Base-by-base conservation (phyloP, 441 rosid species). In the Mallotus japonicus region DNA sequence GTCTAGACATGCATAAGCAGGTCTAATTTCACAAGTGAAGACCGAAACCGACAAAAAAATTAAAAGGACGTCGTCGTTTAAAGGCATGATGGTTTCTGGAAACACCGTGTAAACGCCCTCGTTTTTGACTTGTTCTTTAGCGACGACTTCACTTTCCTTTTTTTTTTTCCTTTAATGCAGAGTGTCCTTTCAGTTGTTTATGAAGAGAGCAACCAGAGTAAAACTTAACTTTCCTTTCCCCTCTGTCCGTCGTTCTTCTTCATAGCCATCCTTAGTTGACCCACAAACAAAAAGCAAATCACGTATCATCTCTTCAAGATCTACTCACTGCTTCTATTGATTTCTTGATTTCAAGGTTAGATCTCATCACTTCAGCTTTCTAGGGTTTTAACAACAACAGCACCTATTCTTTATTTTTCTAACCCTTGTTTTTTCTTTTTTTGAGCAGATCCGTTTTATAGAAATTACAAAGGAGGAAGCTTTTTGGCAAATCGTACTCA, bases 291-390 rank as follows among this genome's bases (percentile, higher is more conserved):
- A 65, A 1, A 54, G 8, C 9, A 51, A 78, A 47, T 73, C 40
- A 44, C 56, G 24, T 6, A 47, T n/a, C 69, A 2, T 40, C 20
- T 42, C 65, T 62, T 76, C 75, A 16, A 80, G 88, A 86, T 85
- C 90, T 77, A 64, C 62, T 40, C 68, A 16, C 47, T 51, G 0
- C 62, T 37, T 46, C 65, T 22, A 32, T n/a, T 55, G 56, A 80
- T 83, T 78, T 68, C 69, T 11, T 79, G 19, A 67, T 62, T 80
- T 66, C 71, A 67, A 78, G 89, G 96, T 90, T 73, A 84, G 85
- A 83, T 85, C 83, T 78, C 60, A 8, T 62, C 17, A 14, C n/a
- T 19, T 22, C 20, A 13, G 9, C 44, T 75, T 67, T 19, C 42
- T 54, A 69, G 69, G 53, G 53, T 68, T 73, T 72, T 61, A 5